A percentile compares a stretch with the other conserved stretches of the same genome.
phyloP scores from a whole-genome alignment of 176 grass and related monocot genomes.

The Rhynchospora pubera region DNA sequence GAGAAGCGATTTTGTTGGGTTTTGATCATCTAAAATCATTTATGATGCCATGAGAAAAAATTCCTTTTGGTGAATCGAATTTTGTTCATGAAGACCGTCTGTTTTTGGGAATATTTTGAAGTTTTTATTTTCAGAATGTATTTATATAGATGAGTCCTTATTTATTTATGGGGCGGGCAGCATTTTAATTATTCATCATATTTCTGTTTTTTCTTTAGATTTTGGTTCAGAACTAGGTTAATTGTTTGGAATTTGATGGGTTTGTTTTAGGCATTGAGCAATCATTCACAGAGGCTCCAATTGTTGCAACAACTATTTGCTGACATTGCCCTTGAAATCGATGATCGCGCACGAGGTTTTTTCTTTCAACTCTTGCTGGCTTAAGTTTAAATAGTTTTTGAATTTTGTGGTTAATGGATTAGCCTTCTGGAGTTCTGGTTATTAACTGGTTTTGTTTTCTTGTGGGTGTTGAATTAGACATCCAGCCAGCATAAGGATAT shows the following conservation, averaged over 20 bases:
- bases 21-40: neutral
- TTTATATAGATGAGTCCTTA: neutral
- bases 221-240: neutral
- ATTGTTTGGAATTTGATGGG: neutral
- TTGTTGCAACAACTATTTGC: slow-evolving; percentile 75
- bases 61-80: neutral
- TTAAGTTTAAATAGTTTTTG: neutral
- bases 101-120: neutral
- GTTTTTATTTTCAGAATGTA: neutral
- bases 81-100: neutral
- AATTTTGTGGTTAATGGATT: neutral
- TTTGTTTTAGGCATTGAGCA: slow-evolving; percentile 51
- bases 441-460: neutral
- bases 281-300: slow-evolving; percentile 49
- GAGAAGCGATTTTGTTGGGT: neutral
- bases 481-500: neutral
- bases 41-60: neutral
- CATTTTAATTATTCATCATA: neutral
- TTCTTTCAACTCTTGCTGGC: neutral
- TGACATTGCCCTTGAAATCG: slow-evolving; percentile 77
- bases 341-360: slow-evolving; percentile 67
- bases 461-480: neutral
- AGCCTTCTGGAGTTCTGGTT: neutral
- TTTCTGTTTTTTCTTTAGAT: neutral
- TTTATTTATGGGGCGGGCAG: neutral